Percentiles rank a stretch among this genome's conserved stretches.
phyloP scores from a whole-genome alignment of 495 filamentous ascomycete species.

The Hypomontagnella monticulosa region DNA sequence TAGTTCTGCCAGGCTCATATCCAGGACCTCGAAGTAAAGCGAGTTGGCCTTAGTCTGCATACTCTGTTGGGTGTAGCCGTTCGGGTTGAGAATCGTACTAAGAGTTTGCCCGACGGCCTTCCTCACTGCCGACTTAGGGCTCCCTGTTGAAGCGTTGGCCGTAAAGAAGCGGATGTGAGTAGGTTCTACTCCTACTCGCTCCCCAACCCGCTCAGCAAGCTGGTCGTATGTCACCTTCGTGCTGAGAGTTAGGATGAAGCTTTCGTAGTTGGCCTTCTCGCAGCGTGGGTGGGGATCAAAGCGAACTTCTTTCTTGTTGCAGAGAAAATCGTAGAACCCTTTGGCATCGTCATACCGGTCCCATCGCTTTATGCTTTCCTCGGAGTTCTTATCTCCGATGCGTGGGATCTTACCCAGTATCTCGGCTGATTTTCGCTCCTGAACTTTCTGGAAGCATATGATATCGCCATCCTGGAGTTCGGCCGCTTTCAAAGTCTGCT shows the following conservation, averaged over 20 bases:
- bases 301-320: constrained; percentile 79
- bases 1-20: constrained; percentile 90
- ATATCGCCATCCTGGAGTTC: constrained; percentile 99
- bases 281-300: constrained; percentile 69
- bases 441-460: constrained; percentile 83
- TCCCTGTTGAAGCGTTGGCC: constrained; percentile 75
- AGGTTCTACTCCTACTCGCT: constrained; percentile 77
- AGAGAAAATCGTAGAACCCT: constrained; percentile 90
- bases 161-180: constrained; percentile 92
- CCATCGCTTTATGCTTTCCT: constrained; percentile 33
- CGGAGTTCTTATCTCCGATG: constrained; percentile 38
- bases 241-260: constrained; percentile 78
- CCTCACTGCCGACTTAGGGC: constrained; percentile 79
- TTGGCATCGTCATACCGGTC: constrained; percentile 71
- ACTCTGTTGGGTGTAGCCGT: constrained; percentile 60
- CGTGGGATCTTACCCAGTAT: constrained; percentile 44
- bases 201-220: constrained; percentile 84
- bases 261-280: constrained; percentile 59
- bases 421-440: constrained; percentile 56
- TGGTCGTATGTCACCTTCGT: constrained; percentile 92
- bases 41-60: constrained; percentile 76
- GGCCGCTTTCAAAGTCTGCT: constrained; percentile 83
- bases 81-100: constrained; percentile 73
- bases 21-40: constrained; percentile 89
- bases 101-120: constrained; percentile 71